Conservation (phyloP, 2,329 filamentous ascomycete species). For the Trichoderma hamatum region DNA sequence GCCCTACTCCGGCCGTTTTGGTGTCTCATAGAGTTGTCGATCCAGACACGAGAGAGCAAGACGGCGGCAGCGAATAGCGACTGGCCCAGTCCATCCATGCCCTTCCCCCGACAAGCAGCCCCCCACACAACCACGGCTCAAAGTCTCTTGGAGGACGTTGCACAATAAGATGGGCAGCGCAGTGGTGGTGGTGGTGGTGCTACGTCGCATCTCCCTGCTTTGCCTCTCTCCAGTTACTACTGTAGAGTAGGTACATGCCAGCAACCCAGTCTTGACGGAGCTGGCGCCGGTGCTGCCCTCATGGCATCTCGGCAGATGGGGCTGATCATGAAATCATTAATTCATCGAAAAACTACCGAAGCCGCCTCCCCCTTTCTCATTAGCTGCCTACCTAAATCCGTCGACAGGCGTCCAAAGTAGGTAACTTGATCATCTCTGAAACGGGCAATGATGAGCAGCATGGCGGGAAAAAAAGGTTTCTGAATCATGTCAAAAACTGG, state of each 20-base stretch:
- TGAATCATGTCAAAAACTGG: not conserved
- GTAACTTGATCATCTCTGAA: not conserved
- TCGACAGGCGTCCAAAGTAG: not conserved
- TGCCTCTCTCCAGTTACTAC: conserved; percentile 20
- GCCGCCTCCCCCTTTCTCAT: not conserved
- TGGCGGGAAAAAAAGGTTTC: not conserved
- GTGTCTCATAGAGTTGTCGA: conserved; percentile 38
- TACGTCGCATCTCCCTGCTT: conserved; percentile 16
- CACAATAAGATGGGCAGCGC: conserved; percentile 3
- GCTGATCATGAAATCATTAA: conserved; percentile 23
- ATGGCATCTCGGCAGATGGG: conserved; percentile 16
- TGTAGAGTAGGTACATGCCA: not conserved
- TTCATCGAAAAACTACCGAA: conserved; percentile 18
- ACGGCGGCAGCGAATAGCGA: conserved; percentile 8
- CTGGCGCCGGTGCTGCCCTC: conserved; percentile 1
- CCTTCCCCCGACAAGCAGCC: conserved; percentile 19
- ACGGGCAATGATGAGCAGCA: conserved; percentile 4
- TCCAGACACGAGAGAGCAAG: conserved; percentile 30
- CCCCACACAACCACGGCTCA: conserved; percentile 18
- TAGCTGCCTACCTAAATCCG: conserved; percentile 1
- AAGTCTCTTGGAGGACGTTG: conserved; percentile 8
- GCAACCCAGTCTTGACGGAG: not conserved
- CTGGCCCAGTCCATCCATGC: conserved; percentile 18
- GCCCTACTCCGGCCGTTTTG: conserved; percentile 39
- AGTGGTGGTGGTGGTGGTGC: not conserved